Evolutionary conservation across 768 basidiomycete species (phyloP), one percentile per base, ranked within the genome.

Genomic region (Pulveroboletus frians): DNA sequence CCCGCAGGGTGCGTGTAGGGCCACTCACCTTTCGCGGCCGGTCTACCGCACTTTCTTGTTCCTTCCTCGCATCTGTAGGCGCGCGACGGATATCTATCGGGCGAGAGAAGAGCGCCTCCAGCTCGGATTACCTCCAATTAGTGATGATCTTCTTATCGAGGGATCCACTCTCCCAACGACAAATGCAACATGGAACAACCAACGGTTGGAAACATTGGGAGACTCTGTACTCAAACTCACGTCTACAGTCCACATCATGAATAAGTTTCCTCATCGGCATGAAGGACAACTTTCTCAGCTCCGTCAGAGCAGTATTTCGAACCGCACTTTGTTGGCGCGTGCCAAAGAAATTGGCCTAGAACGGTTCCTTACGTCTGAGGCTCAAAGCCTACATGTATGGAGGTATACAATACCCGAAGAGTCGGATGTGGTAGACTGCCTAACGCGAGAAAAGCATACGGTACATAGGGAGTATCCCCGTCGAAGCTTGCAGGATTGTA

Each of bases 151-250:
- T 7, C 73, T 92, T 39, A 72, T 83, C 2, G 84, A 92, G 60
- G 88, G 88, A 5, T 75, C 88, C 20, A 91, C 88, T 1, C 70
- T 91, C 10, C 92, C 92, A 1, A 74, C 74, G 31, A 76, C 84
- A 6, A 61, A 60, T 30, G 75, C 80, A 7, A 76, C 77, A 9
- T 90, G 80, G 69, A 88, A 77, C 66, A 94, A 93, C 54, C 89
- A 95, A 59, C 80, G 88, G 1, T 64, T 94, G 47, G 92, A 95
- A 64, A 92, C 90, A 0, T 71, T 94, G 7, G 92, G 92, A 9
- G 92, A 95, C 60, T 79, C 85, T 0, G 88, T 92, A 1, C 73
- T 92, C 37, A 84, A 92, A 59, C 67, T 93, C 21, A 79, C 82
- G 42, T 81, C 82, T 4, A 85, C 85, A 18, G 81, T 91, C 3